Evolutionary conservation across 2,329 filamentous ascomycete species (phyloP), one percentile per base, ranked within the genome.

Genomic region (Thermothelomyces thermophilus): DNA sequence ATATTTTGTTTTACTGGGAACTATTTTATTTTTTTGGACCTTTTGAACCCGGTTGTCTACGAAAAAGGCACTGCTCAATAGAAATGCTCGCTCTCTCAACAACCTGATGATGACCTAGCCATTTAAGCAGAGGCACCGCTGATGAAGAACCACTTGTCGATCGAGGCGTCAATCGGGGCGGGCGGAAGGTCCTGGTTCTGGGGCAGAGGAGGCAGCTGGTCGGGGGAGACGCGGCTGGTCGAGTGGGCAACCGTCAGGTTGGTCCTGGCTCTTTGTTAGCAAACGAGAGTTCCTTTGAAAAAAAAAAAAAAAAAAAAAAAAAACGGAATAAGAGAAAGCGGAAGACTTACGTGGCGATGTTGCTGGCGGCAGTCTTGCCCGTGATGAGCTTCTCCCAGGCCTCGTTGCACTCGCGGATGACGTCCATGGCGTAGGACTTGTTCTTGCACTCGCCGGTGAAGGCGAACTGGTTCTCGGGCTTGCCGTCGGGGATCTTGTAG

Each of bases 81-180:
- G 40, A 24, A 20, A n/a, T 16, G 17, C n/a, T 26, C n/a, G 17
- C 14, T 6, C 16, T n/a, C 36, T 34, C n/a, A 4, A 3, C n/a
- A n/a, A n/a, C n/a, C n/a, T n/a, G n/a, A n/a, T 33, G 19, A 16
- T 34, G 7, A 16, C 13, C 14, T 35, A 11, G 22, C 41, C 19
- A 57, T 49, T 60, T 87, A 91, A 63, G 85, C 78, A 63, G 90
- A 88, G 67, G 93, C 93, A 72, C 93, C 93, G 70, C 90, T 95
- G 74, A 98, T 98, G 83, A 97, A 98, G 86, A 98, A 98, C 93
- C 93, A 98, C 84, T 98, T 98, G 83, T 98, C 93, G 68, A 97
- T 95, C 73, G 85, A 94, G 68, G 83, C 80, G 68, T 98, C 93
- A 63, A 98, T 95, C 66, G 91, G 90, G 59, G 85, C 91, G 54